These are phyloP conservation scores for Nitzschia sp. DNA, from an alignment of 108 stramenopile genomes.

Conservation along the genomic window DNA sequence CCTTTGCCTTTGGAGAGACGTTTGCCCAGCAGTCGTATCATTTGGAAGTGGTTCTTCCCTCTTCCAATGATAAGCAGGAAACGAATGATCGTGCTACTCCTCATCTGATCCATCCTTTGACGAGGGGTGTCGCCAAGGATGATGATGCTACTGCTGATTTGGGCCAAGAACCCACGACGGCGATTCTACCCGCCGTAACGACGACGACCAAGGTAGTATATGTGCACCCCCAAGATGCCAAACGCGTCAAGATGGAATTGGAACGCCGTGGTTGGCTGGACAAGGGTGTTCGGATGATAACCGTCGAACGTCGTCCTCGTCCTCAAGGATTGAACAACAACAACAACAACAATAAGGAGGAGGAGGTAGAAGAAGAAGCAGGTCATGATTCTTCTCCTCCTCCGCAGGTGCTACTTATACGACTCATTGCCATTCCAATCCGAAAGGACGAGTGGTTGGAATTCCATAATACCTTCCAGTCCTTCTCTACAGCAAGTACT, in stretches of 20 bases:
- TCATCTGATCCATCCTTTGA: constrained; percentile 4
- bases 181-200: background rate
- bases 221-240: constrained; percentile 57
- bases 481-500: no score
- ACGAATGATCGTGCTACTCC: constrained; percentile 5
- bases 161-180: background rate
- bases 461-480: background rate
- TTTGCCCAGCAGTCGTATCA: constrained; percentile 39
- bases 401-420: no score
- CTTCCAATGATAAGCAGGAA: background rate
- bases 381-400: no score
- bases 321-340: background rate
- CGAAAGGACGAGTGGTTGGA: constrained; percentile 11
- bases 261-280: constrained; percentile 52
- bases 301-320: constrained; percentile 15
- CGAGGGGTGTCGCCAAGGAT: background rate
- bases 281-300: constrained; percentile 67
- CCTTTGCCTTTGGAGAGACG: constrained; percentile 78
- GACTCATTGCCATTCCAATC: constrained; percentile 58
- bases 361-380: no score
- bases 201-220: constrained; percentile 54
- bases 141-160: background rate
- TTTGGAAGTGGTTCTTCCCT: background rate
- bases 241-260: constrained; percentile 50
- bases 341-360: background rate